Evolutionary conservation across 2,329 filamentous ascomycete species (phyloP).

Genomic region (Endoconidiophora polonica): DNA sequence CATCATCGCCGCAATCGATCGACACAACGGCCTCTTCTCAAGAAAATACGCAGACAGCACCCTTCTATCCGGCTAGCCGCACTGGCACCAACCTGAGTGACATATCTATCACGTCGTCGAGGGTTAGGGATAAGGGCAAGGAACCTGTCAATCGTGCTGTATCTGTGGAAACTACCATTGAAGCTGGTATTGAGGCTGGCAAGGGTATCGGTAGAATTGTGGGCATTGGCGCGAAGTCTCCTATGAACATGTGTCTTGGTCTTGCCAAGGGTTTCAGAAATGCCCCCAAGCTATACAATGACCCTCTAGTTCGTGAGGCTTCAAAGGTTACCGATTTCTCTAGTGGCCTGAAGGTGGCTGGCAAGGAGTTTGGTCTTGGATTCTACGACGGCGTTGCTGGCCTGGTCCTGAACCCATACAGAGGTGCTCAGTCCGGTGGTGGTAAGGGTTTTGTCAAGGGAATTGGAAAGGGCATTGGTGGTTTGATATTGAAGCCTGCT

Average conservation of each 20-base stretch:
- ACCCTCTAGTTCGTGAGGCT: constrained; percentile 60
- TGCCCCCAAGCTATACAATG: constrained; percentile 68
- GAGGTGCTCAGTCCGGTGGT: constrained; percentile 35
- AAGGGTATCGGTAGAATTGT: constrained; percentile 58
- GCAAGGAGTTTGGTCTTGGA: constrained; percentile 61
- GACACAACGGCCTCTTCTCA: no score
- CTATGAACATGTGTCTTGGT: constrained; percentile 70
- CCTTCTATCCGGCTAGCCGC: no score
- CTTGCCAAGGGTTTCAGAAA: constrained; percentile 80
- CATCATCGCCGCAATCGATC: no score
- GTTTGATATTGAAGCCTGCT: constrained; percentile 64
- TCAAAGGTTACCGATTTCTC: constrained; percentile 65
- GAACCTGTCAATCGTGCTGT: no score
- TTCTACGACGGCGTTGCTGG: constrained; percentile 72
- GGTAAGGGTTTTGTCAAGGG: constrained; percentile 54
- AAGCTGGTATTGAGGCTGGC: constrained; percentile 23
- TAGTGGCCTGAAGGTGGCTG: constrained; percentile 60
- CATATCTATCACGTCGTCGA: no score
- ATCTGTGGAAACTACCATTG: constrained; percentile 16
- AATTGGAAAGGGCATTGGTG: constrained; percentile 68
- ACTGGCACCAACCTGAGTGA: no score
- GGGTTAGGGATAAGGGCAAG: no score
- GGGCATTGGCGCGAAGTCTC: constrained; percentile 57
- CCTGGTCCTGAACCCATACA: constrained; percentile 59
- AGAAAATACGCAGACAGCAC: no score